Conservation (phyloP, 768 basidiomycete genomes). For the Lentinula lateritia region DNA sequence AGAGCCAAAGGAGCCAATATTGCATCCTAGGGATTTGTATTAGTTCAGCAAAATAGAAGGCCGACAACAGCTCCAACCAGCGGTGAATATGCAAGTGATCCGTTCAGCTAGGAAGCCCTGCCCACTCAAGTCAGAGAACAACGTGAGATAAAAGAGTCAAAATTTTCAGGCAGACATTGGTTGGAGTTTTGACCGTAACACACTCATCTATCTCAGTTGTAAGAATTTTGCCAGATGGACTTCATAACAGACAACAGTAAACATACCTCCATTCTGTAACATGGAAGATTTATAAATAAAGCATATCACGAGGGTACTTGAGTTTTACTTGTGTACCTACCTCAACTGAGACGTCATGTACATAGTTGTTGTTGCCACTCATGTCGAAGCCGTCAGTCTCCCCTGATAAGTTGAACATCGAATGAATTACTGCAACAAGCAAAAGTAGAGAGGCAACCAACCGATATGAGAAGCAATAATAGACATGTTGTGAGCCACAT, state of each 20-base stretch:
- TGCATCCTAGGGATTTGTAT: constrained; percentile 12
- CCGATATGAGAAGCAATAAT: constrained; percentile 19
- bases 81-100: constrained; percentile 14
- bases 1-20: constrained; percentile 17
- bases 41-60: no score
- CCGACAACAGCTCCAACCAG: background rate
- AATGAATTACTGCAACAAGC: background rate
- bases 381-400: constrained; percentile 22
- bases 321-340: background rate
- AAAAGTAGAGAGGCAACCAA: background rate
- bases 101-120: constrained; percentile 12
- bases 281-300: background rate
- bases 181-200: constrained; percentile 26
- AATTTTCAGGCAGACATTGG: constrained; percentile 5
- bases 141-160: no score
- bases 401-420: background rate
- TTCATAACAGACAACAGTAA: background rate
- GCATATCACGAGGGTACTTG: background rate
- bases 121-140: background rate
- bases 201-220: constrained; percentile 20
- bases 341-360: constrained; percentile 27
- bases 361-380: constrained; percentile 20
- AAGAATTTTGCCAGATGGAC: background rate
- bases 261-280: background rate
- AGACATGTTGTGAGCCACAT: constrained; percentile 17